Base-by-base conservation (phyloP, 192 early-diverging fungal genomes). In the Backusella psychrophila region DNA sequence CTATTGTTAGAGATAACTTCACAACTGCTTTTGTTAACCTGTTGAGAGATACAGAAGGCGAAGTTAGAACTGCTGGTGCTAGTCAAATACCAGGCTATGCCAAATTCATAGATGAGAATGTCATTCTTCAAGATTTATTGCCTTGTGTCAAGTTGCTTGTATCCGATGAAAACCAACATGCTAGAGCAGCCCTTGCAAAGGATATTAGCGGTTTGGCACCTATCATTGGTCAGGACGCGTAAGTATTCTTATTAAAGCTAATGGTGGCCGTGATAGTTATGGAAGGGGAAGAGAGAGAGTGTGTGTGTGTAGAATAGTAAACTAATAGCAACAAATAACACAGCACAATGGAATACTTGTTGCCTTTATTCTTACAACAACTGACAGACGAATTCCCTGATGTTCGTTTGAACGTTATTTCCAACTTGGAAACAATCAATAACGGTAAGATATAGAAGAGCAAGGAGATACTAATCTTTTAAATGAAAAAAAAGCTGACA, bases 361-460 rank as follows among this genome's bases (percentile, higher is more conserved):
- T 98, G 65, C 96, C 96, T n/a, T 83, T 98, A 74, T 97, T 99
- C 82, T 84, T 99, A 80, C 96, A 95, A 49, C 89, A 99, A 76
- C 87, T 99, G 71, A 99, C 98, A 87, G 98, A 99, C 79, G 95
- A 97, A 79, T 94, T 94, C 78, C 91, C 96, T 17, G 98, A 99
- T 66, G 98, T 99, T 68, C 94, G 98, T 69, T 89, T 99, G 33
- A 98, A 98, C 85, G 96, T 99, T 72, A 99, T 99, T 78, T 98
- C 96, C 15, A 97, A 98, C 85, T 88, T 99, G 41, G 97, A 99
- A 77, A 90, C 91, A 44, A 96, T 98, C 21, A 98, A 99, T 84
- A 87, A 93, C 80, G 92, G 92, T 93, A 80, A 65, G 81, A 49
- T 34, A 31, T 21, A 19, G 21, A 56, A 26, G 5, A 53, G 7